Percentiles rank a stretch among this genome's conserved stretches.
These are phyloP conservation scores for Hyphopichia burtonii DNA, from an alignment of 1,139 yeast species.

Conservation along the genomic window DNA sequence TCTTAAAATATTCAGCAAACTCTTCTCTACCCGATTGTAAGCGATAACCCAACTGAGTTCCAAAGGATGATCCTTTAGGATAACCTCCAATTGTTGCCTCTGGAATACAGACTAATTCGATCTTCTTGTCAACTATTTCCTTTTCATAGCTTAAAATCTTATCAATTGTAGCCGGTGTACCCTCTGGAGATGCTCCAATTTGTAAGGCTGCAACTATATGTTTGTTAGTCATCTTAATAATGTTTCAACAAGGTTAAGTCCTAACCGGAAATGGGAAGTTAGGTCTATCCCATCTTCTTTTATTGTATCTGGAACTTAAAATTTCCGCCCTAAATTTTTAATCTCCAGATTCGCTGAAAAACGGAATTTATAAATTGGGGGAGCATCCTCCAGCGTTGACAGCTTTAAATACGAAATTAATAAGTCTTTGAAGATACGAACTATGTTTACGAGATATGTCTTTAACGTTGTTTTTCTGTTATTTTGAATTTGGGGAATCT, in stretches of 20 bases:
- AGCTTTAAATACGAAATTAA: too few species aligned
- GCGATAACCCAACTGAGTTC: constrained; percentile 36
- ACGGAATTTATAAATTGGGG: too few species aligned
- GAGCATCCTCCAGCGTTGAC: too few species aligned
- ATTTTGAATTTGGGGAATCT: too few species aligned
- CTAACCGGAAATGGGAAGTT: too few species aligned
- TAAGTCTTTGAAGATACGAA: too few species aligned
- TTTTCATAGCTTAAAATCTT: constrained; percentile 33
- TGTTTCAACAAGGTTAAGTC: too few species aligned
- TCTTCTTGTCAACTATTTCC: constrained; percentile 22
- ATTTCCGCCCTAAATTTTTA: neutral
- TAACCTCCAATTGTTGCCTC: constrained; percentile 42
- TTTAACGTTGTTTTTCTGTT: too few species aligned
- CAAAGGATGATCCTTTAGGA: constrained; percentile 38
- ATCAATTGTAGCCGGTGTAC: constrained; percentile 28
- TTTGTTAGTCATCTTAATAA: constrained; percentile 4
- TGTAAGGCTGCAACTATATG: constrained; percentile 37
- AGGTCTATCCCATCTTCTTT: too few species aligned
- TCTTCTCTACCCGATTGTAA: constrained; percentile 34
- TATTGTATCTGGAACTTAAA: neutral
- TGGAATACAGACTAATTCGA: constrained; percentile 35
- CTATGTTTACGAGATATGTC: too few species aligned
- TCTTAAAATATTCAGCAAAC: constrained; percentile 26
- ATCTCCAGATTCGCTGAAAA: too few species aligned
- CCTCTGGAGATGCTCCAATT: constrained; percentile 29